These are phyloP conservation scores for Hypoxylon fragiforme DNA, from an alignment of 495 filamentous ascomycete species.

Conservation along the genomic window DNA sequence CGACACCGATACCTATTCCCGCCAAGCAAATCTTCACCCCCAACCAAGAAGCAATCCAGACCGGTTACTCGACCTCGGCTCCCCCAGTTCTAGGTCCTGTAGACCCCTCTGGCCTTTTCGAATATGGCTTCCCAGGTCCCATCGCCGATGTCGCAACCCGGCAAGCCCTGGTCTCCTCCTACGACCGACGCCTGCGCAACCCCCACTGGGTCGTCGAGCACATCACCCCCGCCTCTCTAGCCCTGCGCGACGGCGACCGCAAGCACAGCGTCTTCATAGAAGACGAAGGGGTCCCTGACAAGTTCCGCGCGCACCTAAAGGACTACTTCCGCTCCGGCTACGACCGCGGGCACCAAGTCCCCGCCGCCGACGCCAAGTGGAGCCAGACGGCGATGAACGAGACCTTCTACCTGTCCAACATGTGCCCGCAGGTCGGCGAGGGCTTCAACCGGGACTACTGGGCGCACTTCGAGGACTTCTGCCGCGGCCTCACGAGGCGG, in stretches of 20 bases:
- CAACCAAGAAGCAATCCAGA: constrained; percentile 37
- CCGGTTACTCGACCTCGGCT: constrained; percentile 35
- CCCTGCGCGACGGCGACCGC: constrained; percentile 75
- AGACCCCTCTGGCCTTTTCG: constrained; percentile 85
- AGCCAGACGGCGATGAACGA: constrained; percentile 90
- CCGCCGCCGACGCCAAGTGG: constrained; percentile 96
- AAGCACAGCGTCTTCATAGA: constrained; percentile 82
- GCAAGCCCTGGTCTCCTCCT: constrained; percentile 76
- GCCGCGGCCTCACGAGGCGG: constrained; percentile 71
- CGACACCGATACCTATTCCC: constrained; percentile 50
- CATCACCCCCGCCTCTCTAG: constrained; percentile 87
- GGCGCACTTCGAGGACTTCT: constrained; percentile 98
- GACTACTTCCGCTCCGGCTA: constrained; percentile 96
- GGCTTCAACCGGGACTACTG: constrained; percentile 99
- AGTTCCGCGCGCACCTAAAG: constrained; percentile 85
- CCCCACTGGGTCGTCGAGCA: constrained; percentile 96
- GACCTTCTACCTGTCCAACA: constrained; percentile 90
- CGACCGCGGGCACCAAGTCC: constrained; percentile 97
- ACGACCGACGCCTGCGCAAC: constrained; percentile 89
- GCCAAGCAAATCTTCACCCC: constrained; percentile 45
- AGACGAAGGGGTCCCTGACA: constrained; percentile 74
- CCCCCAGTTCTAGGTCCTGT: constrained; percentile 54
- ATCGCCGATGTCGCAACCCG: constrained; percentile 77
- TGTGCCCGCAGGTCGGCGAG: constrained; percentile 96
- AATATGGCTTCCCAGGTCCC: constrained; percentile 97